Percentiles rank a stretch among this genome's conserved stretches.
Evolutionary conservation across 345 rosid genomes (phyloP).

Genomic region (Tarenaya hassleriana): DNA sequence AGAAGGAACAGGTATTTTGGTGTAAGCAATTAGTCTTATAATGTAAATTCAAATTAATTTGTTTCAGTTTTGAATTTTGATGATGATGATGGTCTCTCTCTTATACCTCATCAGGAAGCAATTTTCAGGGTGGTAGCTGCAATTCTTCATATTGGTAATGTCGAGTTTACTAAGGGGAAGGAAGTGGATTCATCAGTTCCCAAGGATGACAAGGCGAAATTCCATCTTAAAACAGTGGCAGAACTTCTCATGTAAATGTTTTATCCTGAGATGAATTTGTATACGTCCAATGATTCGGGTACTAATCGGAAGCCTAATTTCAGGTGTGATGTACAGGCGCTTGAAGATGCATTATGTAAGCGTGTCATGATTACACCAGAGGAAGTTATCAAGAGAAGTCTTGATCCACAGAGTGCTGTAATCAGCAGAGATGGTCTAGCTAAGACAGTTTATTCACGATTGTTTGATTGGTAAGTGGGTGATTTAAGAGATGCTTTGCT

Average conservation of each 20-base stretch:
- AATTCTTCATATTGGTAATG: conserved; percentile 84
- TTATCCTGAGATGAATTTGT: conserved; percentile 6
- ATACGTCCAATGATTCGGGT: conserved; percentile 2
- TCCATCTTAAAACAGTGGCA: conserved; percentile 72
- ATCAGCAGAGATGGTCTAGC: conserved; percentile 86
- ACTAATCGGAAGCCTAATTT: conserved; percentile 18
- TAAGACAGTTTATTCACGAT: conserved; percentile 79
- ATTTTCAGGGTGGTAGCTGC: conserved; percentile 91
- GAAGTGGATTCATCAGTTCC: conserved; percentile 84
- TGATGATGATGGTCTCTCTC: conserved; percentile 16
- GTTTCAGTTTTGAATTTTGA: conserved; percentile 3
- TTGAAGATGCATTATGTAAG: conserved; percentile 92
- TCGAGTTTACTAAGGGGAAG: conserved; percentile 70
- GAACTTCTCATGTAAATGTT: conserved; percentile 74
- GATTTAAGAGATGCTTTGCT: not conserved
- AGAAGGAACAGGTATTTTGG: conserved; percentile 64
- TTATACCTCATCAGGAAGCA: conserved; percentile 55
- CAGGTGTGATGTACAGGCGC: conserved; percentile 68
- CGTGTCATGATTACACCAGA: conserved; percentile 98
- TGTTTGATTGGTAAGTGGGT: conserved; percentile 75
- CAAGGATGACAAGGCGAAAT: conserved; percentile 65
- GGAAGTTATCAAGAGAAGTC: conserved; percentile 87
- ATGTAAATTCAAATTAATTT: not conserved
- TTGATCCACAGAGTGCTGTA: conserved; percentile 85
- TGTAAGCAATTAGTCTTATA: conserved; percentile 3